Conservation (phyloP, 495 filamentous ascomycete species). For the Trichoderma erinaceum region DNA sequence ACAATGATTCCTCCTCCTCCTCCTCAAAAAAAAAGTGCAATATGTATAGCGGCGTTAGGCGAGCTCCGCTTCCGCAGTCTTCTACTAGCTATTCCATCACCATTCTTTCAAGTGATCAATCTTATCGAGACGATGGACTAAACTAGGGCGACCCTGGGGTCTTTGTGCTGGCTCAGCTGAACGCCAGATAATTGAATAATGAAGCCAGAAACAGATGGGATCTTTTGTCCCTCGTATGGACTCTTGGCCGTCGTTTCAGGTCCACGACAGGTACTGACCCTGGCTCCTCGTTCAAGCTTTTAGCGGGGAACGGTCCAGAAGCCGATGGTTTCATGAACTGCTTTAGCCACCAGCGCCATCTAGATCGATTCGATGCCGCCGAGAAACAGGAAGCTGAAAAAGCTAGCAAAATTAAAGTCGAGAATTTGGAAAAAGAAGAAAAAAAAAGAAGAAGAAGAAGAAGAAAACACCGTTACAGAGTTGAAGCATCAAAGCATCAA, state of each 20-base stretch:
- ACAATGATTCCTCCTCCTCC: neutral
- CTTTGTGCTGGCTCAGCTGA: neutral
- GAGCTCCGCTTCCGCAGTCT: too few species aligned
- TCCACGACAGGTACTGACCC: neutral
- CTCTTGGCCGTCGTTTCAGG: neutral
- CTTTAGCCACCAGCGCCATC: neutral
- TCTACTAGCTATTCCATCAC: too few species aligned
- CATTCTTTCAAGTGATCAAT: too few species aligned
- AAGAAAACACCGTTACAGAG: neutral
- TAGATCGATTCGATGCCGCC: neutral
- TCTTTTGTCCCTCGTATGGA: neutral
- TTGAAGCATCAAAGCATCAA: neutral
- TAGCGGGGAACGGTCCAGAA: neutral
- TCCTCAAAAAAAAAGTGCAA: neutral
- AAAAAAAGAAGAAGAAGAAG: neutral
- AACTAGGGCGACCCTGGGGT: too few species aligned
- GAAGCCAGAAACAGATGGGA: neutral
- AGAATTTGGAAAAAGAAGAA: neutral
- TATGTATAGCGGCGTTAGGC: neutral
- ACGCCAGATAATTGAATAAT: neutral
- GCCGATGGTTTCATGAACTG: neutral
- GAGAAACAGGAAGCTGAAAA: neutral
- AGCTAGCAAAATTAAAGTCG: neutral
- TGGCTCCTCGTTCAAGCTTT: neutral
- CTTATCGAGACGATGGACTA: too few species aligned